Conservation (phyloP, 257 asterid species). For the Primulina tabacum region DNA sequence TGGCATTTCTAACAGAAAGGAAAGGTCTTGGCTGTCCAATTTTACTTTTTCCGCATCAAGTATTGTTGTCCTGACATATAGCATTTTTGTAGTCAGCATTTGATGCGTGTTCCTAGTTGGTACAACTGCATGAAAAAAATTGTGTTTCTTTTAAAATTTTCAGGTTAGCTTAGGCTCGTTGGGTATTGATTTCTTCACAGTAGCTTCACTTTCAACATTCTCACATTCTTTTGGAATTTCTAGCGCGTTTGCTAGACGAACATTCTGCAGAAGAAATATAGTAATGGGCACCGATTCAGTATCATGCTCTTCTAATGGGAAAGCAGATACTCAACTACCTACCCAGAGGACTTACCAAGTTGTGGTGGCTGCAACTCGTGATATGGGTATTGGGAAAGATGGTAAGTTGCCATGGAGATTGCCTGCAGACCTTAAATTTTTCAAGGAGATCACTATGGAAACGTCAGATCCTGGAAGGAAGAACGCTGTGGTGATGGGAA, state of each 20-base stretch:
- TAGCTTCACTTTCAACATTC: slow-evolving; percentile 22
- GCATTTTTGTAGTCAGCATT: slow-evolving; percentile 1
- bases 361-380: slow-evolving; percentile 87
- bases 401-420: slow-evolving; percentile 88
- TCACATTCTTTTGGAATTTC: slow-evolving; percentile 22
- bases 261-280: slow-evolving; percentile 32
- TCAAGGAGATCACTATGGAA: slow-evolving; percentile 68
- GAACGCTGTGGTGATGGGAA: slow-evolving; percentile 96
- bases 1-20: slow-evolving; percentile 36
- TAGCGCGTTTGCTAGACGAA: slow-evolving; percentile 18
- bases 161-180: slow-evolving; percentile 42
- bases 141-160: slow-evolving; percentile 15
- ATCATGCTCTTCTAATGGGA: slow-evolving; percentile 39
- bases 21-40: slow-evolving; percentile 36
- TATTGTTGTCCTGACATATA: slow-evolving; percentile 1
- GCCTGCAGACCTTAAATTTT: slow-evolving; percentile 84
- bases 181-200: slow-evolving; percentile 21
- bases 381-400: slow-evolving; percentile 90
- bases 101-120: neutral
- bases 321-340: slow-evolving; percentile 25
- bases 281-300: slow-evolving; percentile 50
- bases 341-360: slow-evolving; percentile 71
- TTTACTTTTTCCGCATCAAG: neutral
- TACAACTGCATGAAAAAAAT: slow-evolving; percentile 11
- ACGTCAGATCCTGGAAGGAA: slow-evolving; percentile 61